A percentile compares a stretch with the other conserved stretches of the same genome.
Evolutionary conservation across 306 rosid genomes (phyloP).

Genomic region (Sicyos edulis): DNA sequence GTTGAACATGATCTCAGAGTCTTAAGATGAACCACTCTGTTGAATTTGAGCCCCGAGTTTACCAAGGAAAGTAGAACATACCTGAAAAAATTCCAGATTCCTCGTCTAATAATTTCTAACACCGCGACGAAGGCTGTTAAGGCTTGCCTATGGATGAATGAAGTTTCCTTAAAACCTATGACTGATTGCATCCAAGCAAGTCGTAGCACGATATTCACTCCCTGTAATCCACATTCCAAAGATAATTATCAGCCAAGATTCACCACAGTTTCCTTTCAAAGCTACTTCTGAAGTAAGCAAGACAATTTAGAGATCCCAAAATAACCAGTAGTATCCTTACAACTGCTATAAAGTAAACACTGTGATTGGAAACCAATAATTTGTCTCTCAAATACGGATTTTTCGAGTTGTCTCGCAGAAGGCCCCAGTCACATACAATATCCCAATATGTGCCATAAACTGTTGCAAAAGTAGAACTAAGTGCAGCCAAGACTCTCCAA

Average conservation of each 20-base stretch:
- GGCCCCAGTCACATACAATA: conserved; percentile 52
- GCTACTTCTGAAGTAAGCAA: neutral
- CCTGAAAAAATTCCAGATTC: conserved; percentile 91
- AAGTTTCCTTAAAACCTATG: conserved; percentile 41
- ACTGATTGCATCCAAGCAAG: conserved; percentile 83
- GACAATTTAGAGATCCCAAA: neutral
- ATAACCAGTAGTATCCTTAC: conserved; percentile 25
- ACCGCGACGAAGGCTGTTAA: conserved; percentile 49
- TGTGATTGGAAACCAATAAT: conserved; percentile 38
- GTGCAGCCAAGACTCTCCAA: conserved; percentile 32
- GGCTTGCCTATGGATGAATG: conserved; percentile 54
- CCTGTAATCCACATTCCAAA: conserved; percentile 34
- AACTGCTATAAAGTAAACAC: conserved; percentile 55
- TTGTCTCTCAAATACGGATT: conserved; percentile 70
- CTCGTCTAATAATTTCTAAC: conserved; percentile 71
- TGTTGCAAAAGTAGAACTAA: conserved; percentile 37
- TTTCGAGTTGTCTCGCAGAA: conserved; percentile 35
- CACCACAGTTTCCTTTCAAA: neutral
- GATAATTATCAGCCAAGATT: neutral
- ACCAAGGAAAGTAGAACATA: conserved; percentile 20
- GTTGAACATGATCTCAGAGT: neutral
- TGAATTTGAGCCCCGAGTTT: neutral
- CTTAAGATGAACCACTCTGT: neutral
- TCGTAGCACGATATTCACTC: conserved; percentile 52
- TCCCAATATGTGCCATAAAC: conserved; percentile 49